Evolutionary conservation across 208 protist genomes (phyloP).

Genomic region (Leptomonas seymouri): DNA sequence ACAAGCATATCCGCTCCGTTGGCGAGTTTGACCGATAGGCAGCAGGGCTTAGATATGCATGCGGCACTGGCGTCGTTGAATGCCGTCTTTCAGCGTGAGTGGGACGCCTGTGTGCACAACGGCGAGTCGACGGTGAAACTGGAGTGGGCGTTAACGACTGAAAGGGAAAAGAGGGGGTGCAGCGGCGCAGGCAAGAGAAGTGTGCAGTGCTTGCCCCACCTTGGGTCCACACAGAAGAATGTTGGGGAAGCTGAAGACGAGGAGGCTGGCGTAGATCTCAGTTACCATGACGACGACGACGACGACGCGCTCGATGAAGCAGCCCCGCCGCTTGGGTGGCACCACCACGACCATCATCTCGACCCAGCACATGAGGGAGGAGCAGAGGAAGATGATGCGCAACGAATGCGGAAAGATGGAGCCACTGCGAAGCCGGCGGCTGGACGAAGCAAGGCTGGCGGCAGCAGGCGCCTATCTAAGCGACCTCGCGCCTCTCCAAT

Average conservation of each 20-base stretch:
- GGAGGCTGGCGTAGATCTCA: background rate
- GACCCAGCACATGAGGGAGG: background rate
- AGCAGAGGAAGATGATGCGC: background rate
- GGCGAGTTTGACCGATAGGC: slow-evolving; percentile 15
- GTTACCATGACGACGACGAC: background rate
- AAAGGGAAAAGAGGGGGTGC: background rate
- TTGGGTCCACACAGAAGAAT: background rate
- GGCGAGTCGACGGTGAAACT: slow-evolving; percentile 40
- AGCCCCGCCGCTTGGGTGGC: slow-evolving; percentile 1
- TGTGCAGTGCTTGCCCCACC: background rate
- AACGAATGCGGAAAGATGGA: background rate
- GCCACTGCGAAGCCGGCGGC: background rate
- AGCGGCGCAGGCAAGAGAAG: background rate
- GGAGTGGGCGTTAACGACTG: slow-evolving; percentile 19
- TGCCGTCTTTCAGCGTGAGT: slow-evolving; percentile 56
- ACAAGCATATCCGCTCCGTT: slow-evolving; percentile 13
- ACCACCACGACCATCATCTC: background rate
- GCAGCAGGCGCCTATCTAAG: no score
- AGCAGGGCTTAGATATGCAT: slow-evolving; percentile 24
- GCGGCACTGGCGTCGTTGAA: slow-evolving; percentile 43
- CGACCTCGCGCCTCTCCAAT: slow-evolving; percentile 8
- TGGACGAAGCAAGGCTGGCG: background rate
- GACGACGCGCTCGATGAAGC: slow-evolving; percentile 1
- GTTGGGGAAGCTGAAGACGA: background rate
- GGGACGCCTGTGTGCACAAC: slow-evolving; percentile 44